Percentiles rank a stretch among this genome's conserved stretches.
phyloP scores from a whole-genome alignment of 2,329 filamentous ascomycete genomes.

The Colletotrichum eremochloae region DNA sequence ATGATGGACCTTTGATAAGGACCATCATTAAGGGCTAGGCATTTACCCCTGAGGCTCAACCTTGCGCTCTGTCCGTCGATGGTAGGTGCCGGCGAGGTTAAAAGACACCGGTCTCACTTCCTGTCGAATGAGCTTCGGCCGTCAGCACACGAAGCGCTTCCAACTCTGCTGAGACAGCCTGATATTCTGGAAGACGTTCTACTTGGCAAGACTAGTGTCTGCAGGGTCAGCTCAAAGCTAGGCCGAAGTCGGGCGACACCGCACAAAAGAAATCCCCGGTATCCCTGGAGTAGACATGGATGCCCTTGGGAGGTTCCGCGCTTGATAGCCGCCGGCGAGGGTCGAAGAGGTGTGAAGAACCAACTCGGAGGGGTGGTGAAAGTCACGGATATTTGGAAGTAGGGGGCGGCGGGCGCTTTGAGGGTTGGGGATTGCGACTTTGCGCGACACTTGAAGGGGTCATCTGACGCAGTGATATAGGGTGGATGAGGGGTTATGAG shows the following conservation, averaged over 20 bases:
- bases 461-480: conserved; percentile 26
- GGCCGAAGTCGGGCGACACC: conserved; percentile 9
- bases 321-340: conserved; percentile 32
- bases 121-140: conserved; percentile 22
- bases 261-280: conserved; percentile 14
- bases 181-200: conserved; percentile 9
- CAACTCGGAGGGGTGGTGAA: conserved; percentile 25
- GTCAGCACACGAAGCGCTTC: conserved; percentile 25
- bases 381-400: conserved; percentile 10
- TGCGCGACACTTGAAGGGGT: conserved; percentile 33
- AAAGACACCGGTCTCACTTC: conserved; percentile 1
- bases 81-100: conserved; percentile 23
- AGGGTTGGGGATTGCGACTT: conserved; percentile 18
- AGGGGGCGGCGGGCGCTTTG: conserved; percentile 25
- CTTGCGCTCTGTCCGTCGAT: neutral
- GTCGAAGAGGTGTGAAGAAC: conserved; percentile 28
- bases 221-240: conserved; percentile 10
- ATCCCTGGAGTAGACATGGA: conserved; percentile 15
- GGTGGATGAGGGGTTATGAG: conserved; percentile 4
- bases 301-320: conserved; percentile 9
- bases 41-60: conserved; percentile 13
- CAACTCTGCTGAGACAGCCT: conserved; percentile 14
- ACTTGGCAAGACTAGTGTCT: conserved; percentile 17
- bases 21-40: neutral
- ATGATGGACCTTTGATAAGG: neutral